Percentiles rank a stretch among this genome's conserved stretches.
Conservation (phyloP, 2,329 filamentous ascomycete genomes). For the Fusarium tupiense region DNA sequence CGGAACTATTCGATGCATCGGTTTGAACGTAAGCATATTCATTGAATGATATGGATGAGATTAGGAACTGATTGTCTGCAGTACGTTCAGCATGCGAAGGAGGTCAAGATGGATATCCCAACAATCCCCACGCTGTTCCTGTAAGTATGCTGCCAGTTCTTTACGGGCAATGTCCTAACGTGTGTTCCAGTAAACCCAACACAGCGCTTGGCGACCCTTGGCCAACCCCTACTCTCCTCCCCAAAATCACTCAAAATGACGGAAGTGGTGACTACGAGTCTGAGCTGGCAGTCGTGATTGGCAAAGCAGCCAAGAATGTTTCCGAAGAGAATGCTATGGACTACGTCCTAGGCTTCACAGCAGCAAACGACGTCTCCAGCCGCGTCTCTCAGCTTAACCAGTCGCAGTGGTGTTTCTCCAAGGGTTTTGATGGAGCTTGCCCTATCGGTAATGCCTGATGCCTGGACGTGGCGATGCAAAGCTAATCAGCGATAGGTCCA, state of each 20-base stretch:
- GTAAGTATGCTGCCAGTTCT: too few relatives aligned
- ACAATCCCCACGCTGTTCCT: conserved; percentile 7
- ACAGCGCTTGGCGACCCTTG: neutral
- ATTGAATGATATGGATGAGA: rapidly evolving
- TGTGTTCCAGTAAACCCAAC: neutral
- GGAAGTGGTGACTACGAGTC: conserved; percentile 12
- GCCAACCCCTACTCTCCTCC: neutral
- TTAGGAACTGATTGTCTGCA: rapidly evolving
- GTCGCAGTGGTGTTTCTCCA: conserved; percentile 13
- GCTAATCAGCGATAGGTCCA: neutral
- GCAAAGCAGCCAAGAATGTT: conserved; percentile 7
- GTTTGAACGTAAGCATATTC: neutral
- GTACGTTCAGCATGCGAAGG: conserved; percentile 9
- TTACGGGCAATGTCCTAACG: too few relatives aligned
- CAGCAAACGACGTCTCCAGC: conserved; percentile 4
- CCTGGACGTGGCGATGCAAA: rapidly evolving
- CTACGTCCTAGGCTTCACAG: neutral
- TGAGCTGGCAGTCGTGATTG: neutral
- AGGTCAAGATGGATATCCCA: conserved; percentile 2
- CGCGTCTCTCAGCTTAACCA: neutral
- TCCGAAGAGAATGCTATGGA: neutral
- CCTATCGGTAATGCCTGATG: neutral
- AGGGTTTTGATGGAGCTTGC: conserved; percentile 6
- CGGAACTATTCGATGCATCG: neutral
- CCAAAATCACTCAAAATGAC: conserved; percentile 4